A percentile compares a stretch with the other conserved stretches of the same genome.
phyloP scores from a whole-genome alignment of 257 asterid species.

The Penstemon barbatus region DNA sequence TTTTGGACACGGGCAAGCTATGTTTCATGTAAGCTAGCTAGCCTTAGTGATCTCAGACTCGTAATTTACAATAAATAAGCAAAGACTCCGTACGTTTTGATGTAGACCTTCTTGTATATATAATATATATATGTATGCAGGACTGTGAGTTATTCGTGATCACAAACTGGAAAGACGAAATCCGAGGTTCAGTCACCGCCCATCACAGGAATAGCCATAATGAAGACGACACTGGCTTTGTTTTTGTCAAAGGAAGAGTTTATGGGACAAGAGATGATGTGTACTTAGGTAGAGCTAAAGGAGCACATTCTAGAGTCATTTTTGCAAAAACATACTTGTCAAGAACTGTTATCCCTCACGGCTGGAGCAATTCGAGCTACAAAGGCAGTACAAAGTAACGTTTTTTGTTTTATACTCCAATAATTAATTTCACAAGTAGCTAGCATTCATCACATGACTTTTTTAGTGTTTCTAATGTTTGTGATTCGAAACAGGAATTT shows the following conservation, averaged over 20 bases:
- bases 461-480: not conserved
- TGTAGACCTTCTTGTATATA: not conserved
- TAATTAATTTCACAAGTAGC: not conserved
- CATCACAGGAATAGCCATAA: conserved; percentile 51
- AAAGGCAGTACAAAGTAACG: conserved; percentile 49
- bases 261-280: conserved; percentile 63
- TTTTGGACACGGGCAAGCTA: conserved; percentile 69
- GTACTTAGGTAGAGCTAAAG: conserved; percentile 71
- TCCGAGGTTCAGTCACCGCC: conserved; percentile 69
- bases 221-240: conserved; percentile 63
- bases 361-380: conserved; percentile 73
- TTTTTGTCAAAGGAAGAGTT: conserved; percentile 63
- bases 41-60: not conserved
- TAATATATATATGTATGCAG: conserved; percentile 32
- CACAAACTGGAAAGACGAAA: conserved; percentile 43
- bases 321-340: conserved; percentile 76
- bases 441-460: not conserved
- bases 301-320: conserved; percentile 64
- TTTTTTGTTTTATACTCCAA: not conserved
- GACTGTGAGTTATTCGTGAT: conserved; percentile 69
- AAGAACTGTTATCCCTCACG: conserved; percentile 53
- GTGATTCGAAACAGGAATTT: conserved; percentile 43
- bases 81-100: not conserved
- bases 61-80: not conserved
- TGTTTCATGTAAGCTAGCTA: conserved; percentile 51